Percentiles rank a stretch among this genome's conserved stretches.
phyloP scores from a whole-genome alignment of 768 basidiomycete genomes.

The Rhodotorula paludigena region DNA sequence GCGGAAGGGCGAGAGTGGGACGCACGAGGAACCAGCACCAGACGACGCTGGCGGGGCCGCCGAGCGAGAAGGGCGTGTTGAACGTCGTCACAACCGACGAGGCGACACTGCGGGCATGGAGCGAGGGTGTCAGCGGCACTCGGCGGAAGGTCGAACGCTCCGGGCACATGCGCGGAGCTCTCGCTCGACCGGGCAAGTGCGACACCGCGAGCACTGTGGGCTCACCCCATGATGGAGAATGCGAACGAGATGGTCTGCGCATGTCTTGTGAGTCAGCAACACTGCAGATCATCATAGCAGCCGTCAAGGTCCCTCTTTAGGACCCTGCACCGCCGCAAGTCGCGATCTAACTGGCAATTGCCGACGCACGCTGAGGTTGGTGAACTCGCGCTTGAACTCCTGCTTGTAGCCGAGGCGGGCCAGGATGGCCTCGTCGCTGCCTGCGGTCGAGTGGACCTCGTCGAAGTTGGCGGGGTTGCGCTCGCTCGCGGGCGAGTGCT shows the following conservation, averaged over 20 bases:
- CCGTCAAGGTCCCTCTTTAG: no score
- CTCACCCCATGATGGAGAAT: constrained; percentile 40
- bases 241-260: constrained; percentile 47
- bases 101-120: constrained; percentile 38
- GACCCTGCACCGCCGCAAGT: no score
- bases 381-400: constrained; percentile 74
- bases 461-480: neutral
- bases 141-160: no score
- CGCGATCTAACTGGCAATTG: neutral
- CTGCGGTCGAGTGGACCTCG: constrained; percentile 1
- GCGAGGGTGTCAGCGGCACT: neutral
- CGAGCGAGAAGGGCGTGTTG: constrained; percentile 49
- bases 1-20: constrained; percentile 10
- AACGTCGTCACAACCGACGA: constrained; percentile 49
- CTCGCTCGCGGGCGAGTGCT: neutral
- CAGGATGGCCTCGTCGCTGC: constrained; percentile 29
- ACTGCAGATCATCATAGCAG: no score
- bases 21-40: constrained; percentile 50
- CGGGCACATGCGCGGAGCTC: no score
- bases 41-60: constrained; percentile 49
- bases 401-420: constrained; percentile 36
- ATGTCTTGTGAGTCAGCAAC: no score
- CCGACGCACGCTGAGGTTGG: constrained; percentile 62
- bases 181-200: neutral
- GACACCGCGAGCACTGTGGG: constrained; percentile 29